A percentile compares a stretch with the other conserved stretches of the same genome.
Conservation (phyloP, 441 rosid genomes). For the Breynia disticha region DNA sequence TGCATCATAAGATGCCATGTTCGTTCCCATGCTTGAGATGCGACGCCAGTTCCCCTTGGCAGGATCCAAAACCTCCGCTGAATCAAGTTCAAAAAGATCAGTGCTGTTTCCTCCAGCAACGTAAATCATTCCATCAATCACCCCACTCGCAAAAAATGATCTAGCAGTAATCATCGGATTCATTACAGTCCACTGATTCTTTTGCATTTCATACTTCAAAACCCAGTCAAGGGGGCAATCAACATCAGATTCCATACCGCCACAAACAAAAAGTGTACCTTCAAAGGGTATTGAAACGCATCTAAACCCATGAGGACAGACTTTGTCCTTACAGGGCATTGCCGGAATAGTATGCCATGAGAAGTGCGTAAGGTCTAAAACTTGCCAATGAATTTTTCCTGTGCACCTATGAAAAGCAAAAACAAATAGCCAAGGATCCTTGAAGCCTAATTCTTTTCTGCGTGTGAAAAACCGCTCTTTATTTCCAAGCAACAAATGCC, state of each 20-base stretch:
- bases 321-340: constrained; percentile 83
- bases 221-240: constrained; percentile 79
- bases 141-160: constrained; percentile 72
- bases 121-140: constrained; percentile 63
- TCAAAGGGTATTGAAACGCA: constrained; percentile 53
- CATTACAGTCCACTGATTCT: constrained; percentile 72
- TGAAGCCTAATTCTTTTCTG: constrained; percentile 62
- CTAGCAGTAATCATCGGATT: constrained; percentile 59
- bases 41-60: constrained; percentile 49
- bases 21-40: constrained; percentile 60
- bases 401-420: constrained; percentile 69
- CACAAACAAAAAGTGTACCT: constrained; percentile 69
- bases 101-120: constrained; percentile 84
- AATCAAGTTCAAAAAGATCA: constrained; percentile 60
- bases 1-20: constrained; percentile 83
- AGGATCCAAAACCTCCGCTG: constrained; percentile 74
- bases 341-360: constrained; percentile 79
- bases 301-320: constrained; percentile 75
- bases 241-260: constrained; percentile 75
- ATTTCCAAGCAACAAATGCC: constrained; percentile 57
- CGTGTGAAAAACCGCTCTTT: constrained; percentile 64
- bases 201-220: constrained; percentile 69
- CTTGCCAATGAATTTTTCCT: constrained; percentile 79
- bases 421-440: constrained; percentile 81
- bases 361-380: constrained; percentile 56